A percentile compares a stretch with the other conserved stretches of the same genome.
phyloP scores from a whole-genome alignment of 352 stramenopile genomes.

The Phytophthora brassicae region DNA sequence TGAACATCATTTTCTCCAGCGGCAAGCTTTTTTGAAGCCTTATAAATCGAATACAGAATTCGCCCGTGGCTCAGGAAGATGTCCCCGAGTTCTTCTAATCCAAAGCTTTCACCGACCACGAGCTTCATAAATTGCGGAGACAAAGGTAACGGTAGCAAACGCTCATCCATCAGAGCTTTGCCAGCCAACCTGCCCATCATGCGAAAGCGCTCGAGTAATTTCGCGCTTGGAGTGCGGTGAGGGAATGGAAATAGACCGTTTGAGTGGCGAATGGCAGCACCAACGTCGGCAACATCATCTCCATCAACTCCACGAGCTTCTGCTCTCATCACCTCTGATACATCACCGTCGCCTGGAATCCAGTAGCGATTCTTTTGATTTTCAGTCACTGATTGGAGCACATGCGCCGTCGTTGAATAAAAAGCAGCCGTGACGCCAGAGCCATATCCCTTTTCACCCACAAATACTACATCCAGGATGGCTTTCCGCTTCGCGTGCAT shows the following conservation, averaged over 20 bases:
- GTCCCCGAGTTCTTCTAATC: conserved; percentile 43
- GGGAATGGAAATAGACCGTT: conserved; percentile 82
- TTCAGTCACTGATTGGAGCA: conserved; percentile 57
- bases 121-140: conserved; percentile 79
- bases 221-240: conserved; percentile 28
- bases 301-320: neutral
- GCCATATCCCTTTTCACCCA: conserved; percentile 84
- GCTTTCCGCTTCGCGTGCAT: conserved; percentile 84
- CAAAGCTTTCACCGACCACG: conserved; percentile 64
- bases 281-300: conserved; percentile 19
- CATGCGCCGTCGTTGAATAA: conserved; percentile 77
- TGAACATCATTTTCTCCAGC: conserved; percentile 35
- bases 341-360: conserved; percentile 57
- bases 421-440: conserved; percentile 85
- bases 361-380: conserved; percentile 53
- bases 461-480: conserved; percentile 84
- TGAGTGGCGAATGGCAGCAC: conserved; percentile 65
- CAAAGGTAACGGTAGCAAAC: conserved; percentile 70
- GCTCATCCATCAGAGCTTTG: conserved; percentile 84
- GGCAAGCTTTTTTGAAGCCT: conserved; percentile 35
- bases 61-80: conserved; percentile 72
- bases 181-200: conserved; percentile 81
- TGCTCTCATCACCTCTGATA: conserved; percentile 18
- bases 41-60: conserved; percentile 63
- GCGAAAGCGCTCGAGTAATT: conserved; percentile 70